Conservation (phyloP, 2,329 filamentous ascomycete species). For the Arthrobotrys sinensis region DNA sequence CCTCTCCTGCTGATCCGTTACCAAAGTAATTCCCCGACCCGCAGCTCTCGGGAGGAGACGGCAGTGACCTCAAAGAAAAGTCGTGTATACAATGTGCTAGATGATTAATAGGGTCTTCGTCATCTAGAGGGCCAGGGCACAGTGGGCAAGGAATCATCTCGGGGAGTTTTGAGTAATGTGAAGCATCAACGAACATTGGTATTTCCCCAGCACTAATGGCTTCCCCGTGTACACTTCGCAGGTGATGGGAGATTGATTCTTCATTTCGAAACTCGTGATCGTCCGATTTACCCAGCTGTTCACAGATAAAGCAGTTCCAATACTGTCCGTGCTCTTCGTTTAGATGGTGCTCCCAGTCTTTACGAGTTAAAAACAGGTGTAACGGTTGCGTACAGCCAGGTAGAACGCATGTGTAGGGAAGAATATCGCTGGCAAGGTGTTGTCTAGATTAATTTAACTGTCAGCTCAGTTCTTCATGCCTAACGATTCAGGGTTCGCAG, state of each 20-base stretch:
- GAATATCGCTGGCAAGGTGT: constrained; percentile 42
- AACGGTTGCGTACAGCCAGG: constrained; percentile 13
- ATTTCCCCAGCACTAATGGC: constrained; percentile 26
- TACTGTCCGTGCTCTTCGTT: constrained; percentile 33
- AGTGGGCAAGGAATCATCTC: constrained; percentile 23
- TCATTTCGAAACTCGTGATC: constrained; percentile 17
- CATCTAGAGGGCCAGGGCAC: constrained; percentile 21
- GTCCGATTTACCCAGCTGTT: neutral
- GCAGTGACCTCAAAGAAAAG: constrained; percentile 36
- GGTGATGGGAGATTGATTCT: constrained; percentile 10
- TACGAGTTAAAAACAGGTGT: constrained; percentile 23
- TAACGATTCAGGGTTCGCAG: too few species aligned
- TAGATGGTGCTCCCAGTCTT: constrained; percentile 41
- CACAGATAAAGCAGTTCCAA: constrained; percentile 37
- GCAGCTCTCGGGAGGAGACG: constrained; percentile 11
- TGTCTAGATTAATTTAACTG: constrained; percentile 1
- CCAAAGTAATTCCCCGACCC: constrained; percentile 10
- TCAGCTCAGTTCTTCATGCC: too few species aligned
- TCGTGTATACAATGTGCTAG: constrained; percentile 45
- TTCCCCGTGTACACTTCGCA: constrained; percentile 6
- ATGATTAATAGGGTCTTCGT: constrained; percentile 21
- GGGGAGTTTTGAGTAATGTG: constrained; percentile 26
- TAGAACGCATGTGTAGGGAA: constrained; percentile 38
- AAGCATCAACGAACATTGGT: constrained; percentile 38
- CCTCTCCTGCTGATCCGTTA: neutral